Evolutionary conservation across 2,329 filamentous ascomycete genomes (phyloP).

Genomic region (Clonostachys rosea): DNA sequence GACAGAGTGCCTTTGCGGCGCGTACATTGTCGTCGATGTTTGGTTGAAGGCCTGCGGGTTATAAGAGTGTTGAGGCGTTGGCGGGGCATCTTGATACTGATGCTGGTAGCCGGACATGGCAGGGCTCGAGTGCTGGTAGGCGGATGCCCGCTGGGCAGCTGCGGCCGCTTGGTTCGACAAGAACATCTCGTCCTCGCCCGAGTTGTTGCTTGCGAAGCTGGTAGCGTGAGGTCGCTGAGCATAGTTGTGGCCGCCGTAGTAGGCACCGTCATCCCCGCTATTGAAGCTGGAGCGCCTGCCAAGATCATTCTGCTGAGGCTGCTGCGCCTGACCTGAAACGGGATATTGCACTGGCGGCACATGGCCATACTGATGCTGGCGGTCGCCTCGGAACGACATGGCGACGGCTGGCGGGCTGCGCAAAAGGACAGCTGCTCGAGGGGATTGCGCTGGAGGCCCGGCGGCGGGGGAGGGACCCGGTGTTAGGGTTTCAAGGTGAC

Average conservation of each 20-base stretch:
- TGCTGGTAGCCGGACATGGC: constrained; percentile 47
- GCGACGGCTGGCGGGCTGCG: not conserved
- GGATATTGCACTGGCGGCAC: constrained; percentile 63
- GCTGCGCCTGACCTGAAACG: constrained; percentile 30
- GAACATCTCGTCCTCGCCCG: constrained; percentile 58
- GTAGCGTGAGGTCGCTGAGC: no score
- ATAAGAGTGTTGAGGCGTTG: constrained; percentile 50
- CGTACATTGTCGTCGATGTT: constrained; percentile 2
- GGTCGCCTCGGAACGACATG: constrained; percentile 63
- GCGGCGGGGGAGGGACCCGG: no score
- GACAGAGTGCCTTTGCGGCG: constrained; percentile 35
- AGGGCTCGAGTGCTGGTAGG: constrained; percentile 33
- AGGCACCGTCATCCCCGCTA: constrained; percentile 65
- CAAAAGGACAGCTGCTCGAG: no score
- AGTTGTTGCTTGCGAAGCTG: constrained; percentile 5
- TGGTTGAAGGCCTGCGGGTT: constrained; percentile 64
- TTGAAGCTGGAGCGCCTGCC: constrained; percentile 67
- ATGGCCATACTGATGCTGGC: constrained; percentile 61
- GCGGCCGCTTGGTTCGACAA: constrained; percentile 39
- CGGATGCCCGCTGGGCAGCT: constrained; percentile 9
- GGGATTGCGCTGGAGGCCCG: no score
- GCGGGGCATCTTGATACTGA: constrained; percentile 40
- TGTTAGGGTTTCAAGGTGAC: no score
- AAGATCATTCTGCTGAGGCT: constrained; percentile 23
- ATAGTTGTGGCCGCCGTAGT: constrained; percentile 32